Evolutionary conservation across 805 yeast species (phyloP).

Genomic region (Kodamaea kaohsiungensis): DNA sequence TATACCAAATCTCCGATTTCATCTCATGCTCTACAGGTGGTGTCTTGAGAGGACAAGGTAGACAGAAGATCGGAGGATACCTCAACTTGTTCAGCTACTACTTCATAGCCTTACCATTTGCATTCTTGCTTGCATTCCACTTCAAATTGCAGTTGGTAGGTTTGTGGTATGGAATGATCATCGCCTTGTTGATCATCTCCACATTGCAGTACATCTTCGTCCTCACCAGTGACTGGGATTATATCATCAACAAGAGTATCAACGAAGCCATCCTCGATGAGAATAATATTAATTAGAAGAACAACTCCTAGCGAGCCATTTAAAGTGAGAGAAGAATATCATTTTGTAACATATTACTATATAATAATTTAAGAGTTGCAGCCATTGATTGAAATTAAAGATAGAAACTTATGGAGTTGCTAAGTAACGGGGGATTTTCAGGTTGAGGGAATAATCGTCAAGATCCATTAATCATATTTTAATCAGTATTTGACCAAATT

Average conservation of each 20-base stretch:
- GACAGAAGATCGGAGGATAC: constrained; percentile 57
- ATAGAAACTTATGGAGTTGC: no score
- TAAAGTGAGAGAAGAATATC: neutral
- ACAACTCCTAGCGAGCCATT: no score
- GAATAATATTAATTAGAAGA: constrained; percentile 19
- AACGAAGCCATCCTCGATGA: constrained; percentile 45
- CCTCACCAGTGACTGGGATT: constrained; percentile 43
- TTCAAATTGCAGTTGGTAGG: constrained; percentile 43
- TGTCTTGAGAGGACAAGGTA: constrained; percentile 57
- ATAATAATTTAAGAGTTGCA: neutral
- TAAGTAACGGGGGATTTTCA: no score
- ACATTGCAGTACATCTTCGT: constrained; percentile 44
- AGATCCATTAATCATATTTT: no score
- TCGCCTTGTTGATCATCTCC: constrained; percentile 44
- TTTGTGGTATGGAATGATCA: constrained; percentile 49
- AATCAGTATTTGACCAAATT: neutral
- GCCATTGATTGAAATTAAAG: neutral
- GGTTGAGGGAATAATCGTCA: no score
- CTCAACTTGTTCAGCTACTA: constrained; percentile 51
- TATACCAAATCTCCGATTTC: constrained; percentile 55
- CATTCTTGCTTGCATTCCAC: constrained; percentile 44
- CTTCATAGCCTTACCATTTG: constrained; percentile 50
- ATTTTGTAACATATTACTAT: neutral
- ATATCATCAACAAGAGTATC: constrained; percentile 39
- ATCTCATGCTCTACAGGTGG: constrained; percentile 54